Base-by-base conservation (phyloP, 2,329 filamentous ascomycete genomes). In the Fusarium sp. region DNA sequence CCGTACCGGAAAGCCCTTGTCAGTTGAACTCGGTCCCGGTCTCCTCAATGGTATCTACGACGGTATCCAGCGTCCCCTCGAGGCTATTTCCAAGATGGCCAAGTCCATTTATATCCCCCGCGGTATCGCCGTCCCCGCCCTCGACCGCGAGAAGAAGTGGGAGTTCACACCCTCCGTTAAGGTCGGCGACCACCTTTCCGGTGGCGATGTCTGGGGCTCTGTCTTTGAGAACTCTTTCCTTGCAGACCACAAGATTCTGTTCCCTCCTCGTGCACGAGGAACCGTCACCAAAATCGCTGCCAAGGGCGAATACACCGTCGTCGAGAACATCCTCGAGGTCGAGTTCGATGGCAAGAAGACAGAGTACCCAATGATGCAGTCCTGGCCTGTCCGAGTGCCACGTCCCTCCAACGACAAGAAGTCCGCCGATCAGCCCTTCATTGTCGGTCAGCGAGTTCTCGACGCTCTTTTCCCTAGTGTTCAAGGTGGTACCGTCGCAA, bases 41-140 rank as follows among this genome's bases (percentile, higher is more conserved):
- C 88, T 99, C 83, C 94, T 99, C 90, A 96, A 98, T 86, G 98
- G 96, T 77, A 99, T 99, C 84, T 99, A 98, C 88, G 96, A 99
- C 83, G 96, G 96, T 87, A 99, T 99, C 80, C 96, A 99, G 85
- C 92, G 96, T 82, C 96, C 96, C 57, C 91, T 99, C 79, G 92
- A 92, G 85, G 91, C 90, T 76, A 99, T 99, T 80, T 88, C 94
- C 77, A 87, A 92, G 45, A 85, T 89, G 55, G 91, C 95, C 59
- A 87, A 94, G 81, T 95, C 94, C 84, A 99, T 99, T 84, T 99
- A 99, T 85, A 99, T 99, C 75, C 96, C 96, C 80, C 94, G 96
- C 78, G 96, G 96, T 84, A 96, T 99, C 81, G 86, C 93, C 65
- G 90, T 95, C 39, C 94, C 96, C 59, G 92, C 95, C 51, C 90